These are phyloP conservation scores for Plasmodium coatneyi DNA, from an alignment of 169 alveolate species.

Conservation along the genomic window DNA sequence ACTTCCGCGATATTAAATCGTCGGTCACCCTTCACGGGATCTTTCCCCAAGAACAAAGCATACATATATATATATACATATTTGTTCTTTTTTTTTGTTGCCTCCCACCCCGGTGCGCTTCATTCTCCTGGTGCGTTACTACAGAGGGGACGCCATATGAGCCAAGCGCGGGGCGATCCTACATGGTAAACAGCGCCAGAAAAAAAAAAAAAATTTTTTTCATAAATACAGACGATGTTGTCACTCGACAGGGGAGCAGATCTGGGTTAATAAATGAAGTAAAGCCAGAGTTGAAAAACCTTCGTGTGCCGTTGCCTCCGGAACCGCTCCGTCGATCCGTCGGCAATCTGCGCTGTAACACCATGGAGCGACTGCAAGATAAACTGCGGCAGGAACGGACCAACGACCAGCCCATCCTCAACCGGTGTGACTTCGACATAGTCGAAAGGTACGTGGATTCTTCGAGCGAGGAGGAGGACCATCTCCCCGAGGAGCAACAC, in stretches of 20 bases:
- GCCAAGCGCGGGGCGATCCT: background rate
- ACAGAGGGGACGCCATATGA: background rate
- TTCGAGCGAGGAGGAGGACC: constrained; percentile 24
- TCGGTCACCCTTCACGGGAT: background rate
- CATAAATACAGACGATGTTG: background rate
- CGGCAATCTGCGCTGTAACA: background rate
- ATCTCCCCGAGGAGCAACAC: background rate
- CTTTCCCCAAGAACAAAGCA: background rate
- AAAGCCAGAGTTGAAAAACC: background rate
- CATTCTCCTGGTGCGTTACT: background rate
- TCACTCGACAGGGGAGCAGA: background rate
- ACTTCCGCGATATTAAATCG: background rate
- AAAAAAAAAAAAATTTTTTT: no score
- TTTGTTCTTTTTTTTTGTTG: background rate
- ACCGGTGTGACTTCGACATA: constrained; percentile 48
- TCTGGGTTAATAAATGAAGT: background rate
- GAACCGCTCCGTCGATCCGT: background rate
- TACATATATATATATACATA: background rate
- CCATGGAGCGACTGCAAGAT: constrained; percentile 30
- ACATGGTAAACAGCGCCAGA: background rate
- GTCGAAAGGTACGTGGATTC: constrained; percentile 40
- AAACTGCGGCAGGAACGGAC: constrained; percentile 65
- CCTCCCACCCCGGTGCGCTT: background rate
- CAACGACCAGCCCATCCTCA: constrained; percentile 21
- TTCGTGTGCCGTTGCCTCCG: background rate